phyloP scores from a whole-genome alignment of 2,329 filamentous ascomycete genomes.

The Trichoderma polysporum region DNA sequence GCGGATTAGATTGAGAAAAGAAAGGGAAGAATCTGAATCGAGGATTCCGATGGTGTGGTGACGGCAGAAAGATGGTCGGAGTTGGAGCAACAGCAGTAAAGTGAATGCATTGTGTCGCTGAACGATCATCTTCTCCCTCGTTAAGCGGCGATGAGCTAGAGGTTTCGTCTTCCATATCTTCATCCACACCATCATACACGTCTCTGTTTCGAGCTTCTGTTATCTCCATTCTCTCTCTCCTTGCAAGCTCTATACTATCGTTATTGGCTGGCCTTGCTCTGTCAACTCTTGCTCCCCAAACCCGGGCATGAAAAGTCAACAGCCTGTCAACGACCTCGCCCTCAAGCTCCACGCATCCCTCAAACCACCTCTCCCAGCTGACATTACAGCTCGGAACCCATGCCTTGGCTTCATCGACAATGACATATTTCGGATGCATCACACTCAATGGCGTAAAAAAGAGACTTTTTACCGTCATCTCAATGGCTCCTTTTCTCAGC shows the following conservation, averaged over 20 bases:
- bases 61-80: constrained; percentile 68
- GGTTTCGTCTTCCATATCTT: constrained; percentile 5
- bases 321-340: constrained; percentile 63
- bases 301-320: constrained; percentile 62
- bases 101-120: constrained; percentile 33
- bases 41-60: constrained; percentile 69
- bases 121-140: constrained; percentile 21
- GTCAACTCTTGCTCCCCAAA: constrained; percentile 56
- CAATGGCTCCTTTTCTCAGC: constrained; percentile 58
- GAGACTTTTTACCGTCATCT: constrained; percentile 71
- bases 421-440: constrained; percentile 83
- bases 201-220: not conserved
- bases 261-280: not conserved
- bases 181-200: not conserved
- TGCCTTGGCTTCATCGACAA: constrained; percentile 66
- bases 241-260: not conserved
- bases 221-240: not conserved
- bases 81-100: constrained; percentile 32
- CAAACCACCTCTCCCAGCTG: constrained; percentile 86
- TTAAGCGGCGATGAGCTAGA: constrained; percentile 21
- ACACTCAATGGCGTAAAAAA: constrained; percentile 80
- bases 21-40: constrained; percentile 61
- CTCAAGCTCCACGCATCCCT: constrained; percentile 68
- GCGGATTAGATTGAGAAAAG: constrained; percentile 48
- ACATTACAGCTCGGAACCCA: constrained; percentile 80